These are phyloP conservation scores for Proteromonas lacertae DNA, from an alignment of 352 stramenopile species.

Conservation along the genomic window DNA sequence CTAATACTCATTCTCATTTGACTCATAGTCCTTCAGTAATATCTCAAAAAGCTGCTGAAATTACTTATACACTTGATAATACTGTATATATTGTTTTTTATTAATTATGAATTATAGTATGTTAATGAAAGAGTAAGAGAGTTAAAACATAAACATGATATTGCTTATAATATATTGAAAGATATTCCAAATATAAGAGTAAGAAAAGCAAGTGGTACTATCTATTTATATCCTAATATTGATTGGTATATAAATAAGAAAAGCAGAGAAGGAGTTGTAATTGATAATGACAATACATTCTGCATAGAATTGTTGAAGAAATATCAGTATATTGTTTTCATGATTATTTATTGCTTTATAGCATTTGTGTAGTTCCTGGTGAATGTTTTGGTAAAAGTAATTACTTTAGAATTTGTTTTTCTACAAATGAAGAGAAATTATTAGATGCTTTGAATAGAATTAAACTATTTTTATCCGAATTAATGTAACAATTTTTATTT, in stretches of 20 bases:
- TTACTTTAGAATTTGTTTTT: too few relatives aligned
- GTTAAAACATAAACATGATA: too few relatives aligned
- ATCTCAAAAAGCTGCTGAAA: slow-evolving; percentile 44
- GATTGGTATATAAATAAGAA: slow-evolving; percentile 24
- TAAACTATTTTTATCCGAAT: too few relatives aligned
- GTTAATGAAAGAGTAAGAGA: slow-evolving; percentile 29
- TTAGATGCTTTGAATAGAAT: too few relatives aligned
- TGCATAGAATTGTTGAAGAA: too few relatives aligned
- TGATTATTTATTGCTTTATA: too few relatives aligned
- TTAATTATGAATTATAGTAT: slow-evolving; percentile 4
- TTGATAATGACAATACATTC: too few relatives aligned
- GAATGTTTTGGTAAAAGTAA: too few relatives aligned
- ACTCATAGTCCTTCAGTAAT: slow-evolving; percentile 64
- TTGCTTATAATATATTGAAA: slow-evolving; percentile 33
- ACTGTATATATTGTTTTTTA: slow-evolving; percentile 14
- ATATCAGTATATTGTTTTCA: too few relatives aligned
- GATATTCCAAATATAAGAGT: slow-evolving; percentile 37
- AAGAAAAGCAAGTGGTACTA: slow-evolving; percentile 48
- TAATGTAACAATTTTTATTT: too few relatives aligned
- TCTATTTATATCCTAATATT: slow-evolving; percentile 75
- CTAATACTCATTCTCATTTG: slow-evolving; percentile 67
- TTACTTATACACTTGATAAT: slow-evolving; percentile 44
- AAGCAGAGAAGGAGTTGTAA: not conserved
- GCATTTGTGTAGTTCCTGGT: too few relatives aligned
- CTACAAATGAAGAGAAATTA: too few relatives aligned